Conservation (phyloP, 2,329 filamentous ascomycete species). For the Leptographium galeiforme region DNA sequence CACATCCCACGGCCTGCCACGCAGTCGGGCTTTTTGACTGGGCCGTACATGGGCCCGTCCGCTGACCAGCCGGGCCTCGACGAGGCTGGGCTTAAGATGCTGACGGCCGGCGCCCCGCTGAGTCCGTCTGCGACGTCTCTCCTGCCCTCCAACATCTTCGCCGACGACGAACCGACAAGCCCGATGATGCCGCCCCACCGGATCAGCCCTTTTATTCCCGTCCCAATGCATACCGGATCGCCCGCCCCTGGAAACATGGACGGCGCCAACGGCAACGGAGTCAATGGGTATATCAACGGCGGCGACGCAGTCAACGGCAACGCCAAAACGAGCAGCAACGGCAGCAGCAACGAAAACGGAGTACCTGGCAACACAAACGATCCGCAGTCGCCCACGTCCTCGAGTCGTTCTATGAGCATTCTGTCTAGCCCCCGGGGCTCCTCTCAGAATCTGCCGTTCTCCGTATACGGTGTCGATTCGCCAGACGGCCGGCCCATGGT, state of each 20-base stretch:
- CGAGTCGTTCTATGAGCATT: slow-evolving; percentile 40
- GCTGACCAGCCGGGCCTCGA: slow-evolving; percentile 33
- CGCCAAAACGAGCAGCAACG: not conserved
- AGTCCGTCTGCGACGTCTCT: slow-evolving; percentile 65
- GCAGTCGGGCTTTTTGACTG: slow-evolving; percentile 37
- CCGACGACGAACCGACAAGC: slow-evolving; percentile 44
- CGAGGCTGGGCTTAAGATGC: slow-evolving; percentile 47
- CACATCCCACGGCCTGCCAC: slow-evolving; percentile 4
- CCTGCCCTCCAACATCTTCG: slow-evolving; percentile 50
- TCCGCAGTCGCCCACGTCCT: slow-evolving; percentile 48
- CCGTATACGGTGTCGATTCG: slow-evolving; percentile 30
- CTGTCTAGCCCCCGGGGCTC: slow-evolving; percentile 51
- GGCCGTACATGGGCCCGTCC: slow-evolving; percentile 37
- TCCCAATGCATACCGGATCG: slow-evolving; percentile 17
- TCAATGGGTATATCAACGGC: slow-evolving; percentile 1
- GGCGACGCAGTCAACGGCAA: not conserved
- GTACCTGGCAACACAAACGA: slow-evolving; percentile 19
- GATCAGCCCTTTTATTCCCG: slow-evolving; percentile 23
- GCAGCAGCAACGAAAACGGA: not conserved
- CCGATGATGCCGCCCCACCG: slow-evolving; percentile 19
- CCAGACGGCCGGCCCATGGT: slow-evolving; percentile 30
- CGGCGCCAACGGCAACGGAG: not conserved
- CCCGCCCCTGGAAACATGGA: slow-evolving; percentile 14
- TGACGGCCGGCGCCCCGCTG: slow-evolving; percentile 54
- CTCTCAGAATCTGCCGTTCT: slow-evolving; percentile 42